Conservation (phyloP, 2,329 filamentous ascomycete species). For the Cladosporium sp. region DNA sequence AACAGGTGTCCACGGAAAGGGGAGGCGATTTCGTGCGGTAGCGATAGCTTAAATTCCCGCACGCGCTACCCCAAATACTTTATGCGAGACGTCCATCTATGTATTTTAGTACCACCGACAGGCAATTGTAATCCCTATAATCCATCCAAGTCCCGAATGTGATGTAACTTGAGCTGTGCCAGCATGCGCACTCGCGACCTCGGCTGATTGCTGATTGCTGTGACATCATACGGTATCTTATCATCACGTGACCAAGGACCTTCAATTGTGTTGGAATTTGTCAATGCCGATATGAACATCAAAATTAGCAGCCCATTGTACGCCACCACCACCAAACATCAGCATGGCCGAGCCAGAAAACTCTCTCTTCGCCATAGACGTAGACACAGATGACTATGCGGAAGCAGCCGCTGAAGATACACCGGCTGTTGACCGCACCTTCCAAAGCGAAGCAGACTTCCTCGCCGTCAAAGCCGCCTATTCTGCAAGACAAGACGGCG, state of each 20-base stretch:
- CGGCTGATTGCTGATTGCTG: neutral
- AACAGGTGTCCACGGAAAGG: slow-evolving; percentile 5
- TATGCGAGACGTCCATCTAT: slow-evolving; percentile 11
- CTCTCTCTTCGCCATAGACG: slow-evolving; percentile 26
- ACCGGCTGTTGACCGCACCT: slow-evolving; percentile 24
- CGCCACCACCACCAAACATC: neutral
- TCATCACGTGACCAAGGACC: slow-evolving; percentile 1
- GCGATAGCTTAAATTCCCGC: neutral
- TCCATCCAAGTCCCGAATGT: neutral
- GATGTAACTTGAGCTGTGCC: neutral
- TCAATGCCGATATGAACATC: no score
- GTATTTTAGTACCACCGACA: slow-evolving; percentile 11
- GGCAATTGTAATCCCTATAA: slow-evolving; percentile 9
- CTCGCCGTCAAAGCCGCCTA: slow-evolving; percentile 28
- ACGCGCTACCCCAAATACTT: neutral
- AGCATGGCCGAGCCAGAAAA: slow-evolving; percentile 8
- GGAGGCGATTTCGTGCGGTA: neutral
- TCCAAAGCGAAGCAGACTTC: slow-evolving; percentile 31
- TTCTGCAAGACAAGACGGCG: slow-evolving; percentile 28
- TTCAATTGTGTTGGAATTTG: neutral
- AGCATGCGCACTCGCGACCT: neutral
- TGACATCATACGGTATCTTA: slow-evolving; percentile 7
- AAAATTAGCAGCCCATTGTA: neutral
- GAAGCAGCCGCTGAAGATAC: slow-evolving; percentile 26
- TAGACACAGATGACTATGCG: slow-evolving; percentile 31